Evolutionary conservation across 257 asterid genomes (phyloP).

Genomic region (Jacaranda copaia): DNA sequence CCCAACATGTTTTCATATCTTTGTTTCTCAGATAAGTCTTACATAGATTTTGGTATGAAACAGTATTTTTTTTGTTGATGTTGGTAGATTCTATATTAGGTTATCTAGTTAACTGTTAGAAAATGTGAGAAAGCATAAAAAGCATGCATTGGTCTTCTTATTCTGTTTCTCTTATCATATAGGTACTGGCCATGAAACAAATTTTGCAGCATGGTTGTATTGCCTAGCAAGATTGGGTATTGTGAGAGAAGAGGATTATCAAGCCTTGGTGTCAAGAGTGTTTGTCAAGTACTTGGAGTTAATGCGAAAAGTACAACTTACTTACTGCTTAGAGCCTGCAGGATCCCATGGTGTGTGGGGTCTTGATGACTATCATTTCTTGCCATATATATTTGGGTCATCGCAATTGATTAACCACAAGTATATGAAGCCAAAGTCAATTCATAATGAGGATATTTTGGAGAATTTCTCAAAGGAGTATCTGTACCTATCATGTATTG

Average conservation of each 20-base stretch:
- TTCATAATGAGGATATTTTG: slow-evolving; percentile 87
- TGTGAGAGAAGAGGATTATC: slow-evolving; percentile 84
- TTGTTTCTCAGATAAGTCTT: slow-evolving; percentile 6
- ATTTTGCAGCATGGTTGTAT: slow-evolving; percentile 89
- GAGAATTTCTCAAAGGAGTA: slow-evolving; percentile 83
- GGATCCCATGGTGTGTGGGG: slow-evolving; percentile 99
- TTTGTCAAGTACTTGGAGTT: slow-evolving; percentile 84
- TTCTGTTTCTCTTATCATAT: slow-evolving; percentile 22
- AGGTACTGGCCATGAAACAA: slow-evolving; percentile 98
- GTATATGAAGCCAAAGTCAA: slow-evolving; percentile 96
- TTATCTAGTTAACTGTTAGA: slow-evolving; percentile 23
- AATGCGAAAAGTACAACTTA: slow-evolving; percentile 86
- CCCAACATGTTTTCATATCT: not conserved
- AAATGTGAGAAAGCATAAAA: not conserved
- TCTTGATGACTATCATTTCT: slow-evolving; percentile 92
- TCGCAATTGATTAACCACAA: slow-evolving; percentile 94
- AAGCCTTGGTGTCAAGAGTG: slow-evolving; percentile 76
- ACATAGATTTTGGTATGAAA: slow-evolving; percentile 7
- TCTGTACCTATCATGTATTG: slow-evolving; percentile 79
- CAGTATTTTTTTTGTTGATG: slow-evolving; percentile 6
- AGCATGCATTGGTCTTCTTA: slow-evolving; percentile 3
- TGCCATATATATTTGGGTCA: slow-evolving; percentile 89
- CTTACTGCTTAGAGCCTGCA: slow-evolving; percentile 88
- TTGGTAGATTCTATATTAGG: slow-evolving; percentile 5
- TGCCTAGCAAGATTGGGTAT: slow-evolving; percentile 80